Conservation (phyloP, 2,329 filamentous ascomycete genomes). For the Dendrostoma leiphaemia region DNA sequence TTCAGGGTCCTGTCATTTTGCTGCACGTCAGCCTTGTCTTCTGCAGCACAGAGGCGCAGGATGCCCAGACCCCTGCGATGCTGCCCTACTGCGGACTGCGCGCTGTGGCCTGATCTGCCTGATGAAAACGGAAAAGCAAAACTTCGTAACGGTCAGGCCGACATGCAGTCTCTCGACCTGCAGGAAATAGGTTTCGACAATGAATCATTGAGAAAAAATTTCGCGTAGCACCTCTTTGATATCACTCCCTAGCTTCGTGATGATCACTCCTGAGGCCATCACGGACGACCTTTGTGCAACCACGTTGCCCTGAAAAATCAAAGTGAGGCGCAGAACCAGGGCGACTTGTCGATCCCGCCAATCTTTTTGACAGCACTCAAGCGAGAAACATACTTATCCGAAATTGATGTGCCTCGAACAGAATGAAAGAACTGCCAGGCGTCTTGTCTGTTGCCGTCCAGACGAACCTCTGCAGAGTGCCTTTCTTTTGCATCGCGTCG, state of each 20-base stretch:
- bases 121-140: no score
- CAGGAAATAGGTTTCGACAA: no score
- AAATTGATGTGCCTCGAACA: not conserved
- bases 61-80: no score
- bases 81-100: no score
- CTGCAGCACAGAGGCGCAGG: not conserved
- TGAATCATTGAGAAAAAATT: no score
- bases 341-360: conserved; percentile 8
- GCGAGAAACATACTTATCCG: conserved; percentile 10
- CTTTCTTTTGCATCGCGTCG: not conserved
- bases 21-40: not conserved
- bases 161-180: no score
- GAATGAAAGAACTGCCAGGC: not conserved
- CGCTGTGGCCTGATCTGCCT: no score
- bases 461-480: not conserved
- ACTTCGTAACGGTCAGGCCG: no score
- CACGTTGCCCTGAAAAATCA: not conserved
- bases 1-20: not conserved
- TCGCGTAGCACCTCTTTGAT: no score
- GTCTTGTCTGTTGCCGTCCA: not conserved
- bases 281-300: not conserved
- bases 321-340: conserved; percentile 15
- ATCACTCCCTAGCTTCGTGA: no score
- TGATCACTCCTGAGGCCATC: not conserved
- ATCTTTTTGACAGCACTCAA: conserved; percentile 9